phyloP scores from a whole-genome alignment of 495 filamentous ascomycete genomes.

The Platismatia glauca region DNA sequence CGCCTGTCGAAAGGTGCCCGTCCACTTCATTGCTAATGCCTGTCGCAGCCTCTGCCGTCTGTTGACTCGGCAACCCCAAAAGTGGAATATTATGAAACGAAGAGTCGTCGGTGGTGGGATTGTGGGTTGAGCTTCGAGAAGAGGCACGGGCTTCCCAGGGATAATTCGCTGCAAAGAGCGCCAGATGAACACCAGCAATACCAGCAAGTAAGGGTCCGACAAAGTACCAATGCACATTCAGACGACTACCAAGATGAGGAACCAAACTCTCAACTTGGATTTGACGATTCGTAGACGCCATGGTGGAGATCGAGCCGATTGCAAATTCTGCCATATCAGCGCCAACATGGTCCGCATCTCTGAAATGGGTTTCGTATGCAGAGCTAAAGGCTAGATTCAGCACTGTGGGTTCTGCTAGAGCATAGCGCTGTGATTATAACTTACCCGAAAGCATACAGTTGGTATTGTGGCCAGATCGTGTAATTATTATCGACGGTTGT shows the following conservation, averaged over 20 bases:
- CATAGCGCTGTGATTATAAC: neutral
- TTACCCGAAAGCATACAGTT: constrained; percentile 13
- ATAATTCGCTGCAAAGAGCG: too few species aligned
- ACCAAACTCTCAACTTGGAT: constrained; percentile 2
- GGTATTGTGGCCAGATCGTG: constrained; percentile 9
- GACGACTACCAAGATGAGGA: constrained; percentile 14
- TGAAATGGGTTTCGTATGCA: constrained; percentile 6
- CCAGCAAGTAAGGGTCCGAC: constrained; percentile 10
- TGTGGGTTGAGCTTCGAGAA: too few species aligned
- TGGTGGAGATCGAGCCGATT: constrained; percentile 18
- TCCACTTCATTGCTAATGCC: too few species aligned
- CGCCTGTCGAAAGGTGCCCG: too few species aligned
- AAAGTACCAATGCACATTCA: constrained; percentile 12
- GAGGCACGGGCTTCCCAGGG: too few species aligned
- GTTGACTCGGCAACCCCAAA: too few species aligned
- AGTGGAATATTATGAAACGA: too few species aligned
- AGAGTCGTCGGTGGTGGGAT: too few species aligned
- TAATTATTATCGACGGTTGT: too few species aligned
- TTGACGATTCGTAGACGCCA: constrained; percentile 12
- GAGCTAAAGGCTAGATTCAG: neutral
- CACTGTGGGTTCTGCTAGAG: neutral
- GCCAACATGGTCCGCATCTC: constrained; percentile 11
- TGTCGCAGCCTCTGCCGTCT: too few species aligned
- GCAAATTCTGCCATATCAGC: constrained; percentile 18
- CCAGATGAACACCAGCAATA: constrained; percentile 10